Evolutionary conservation across 208 protist species (phyloP).

Genomic region (Endotrypanum monterogeii): DNA sequence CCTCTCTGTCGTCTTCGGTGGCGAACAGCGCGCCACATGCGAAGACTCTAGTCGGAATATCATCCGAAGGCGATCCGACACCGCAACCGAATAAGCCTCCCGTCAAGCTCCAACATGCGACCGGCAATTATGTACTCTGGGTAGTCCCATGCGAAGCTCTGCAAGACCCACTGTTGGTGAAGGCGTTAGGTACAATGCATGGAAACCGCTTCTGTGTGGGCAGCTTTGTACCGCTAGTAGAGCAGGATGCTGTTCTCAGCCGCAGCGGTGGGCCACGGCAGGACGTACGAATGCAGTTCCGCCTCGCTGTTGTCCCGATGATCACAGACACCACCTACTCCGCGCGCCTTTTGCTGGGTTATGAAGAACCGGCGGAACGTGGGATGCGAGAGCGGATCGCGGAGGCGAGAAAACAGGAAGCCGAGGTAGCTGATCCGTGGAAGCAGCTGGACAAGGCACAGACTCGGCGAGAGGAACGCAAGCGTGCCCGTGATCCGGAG

Average conservation of each 20-base stretch:
- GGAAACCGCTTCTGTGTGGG: slow-evolving; percentile 50
- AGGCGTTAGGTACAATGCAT: slow-evolving; percentile 40
- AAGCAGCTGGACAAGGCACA: slow-evolving; percentile 29
- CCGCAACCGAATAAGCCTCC: not conserved
- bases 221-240: slow-evolving; percentile 21
- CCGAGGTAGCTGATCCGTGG: slow-evolving; percentile 20
- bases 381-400: slow-evolving; percentile 22
- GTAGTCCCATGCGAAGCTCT: slow-evolving; percentile 31
- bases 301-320: slow-evolving; percentile 44
- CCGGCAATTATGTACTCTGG: slow-evolving; percentile 34
- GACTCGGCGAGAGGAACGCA: slow-evolving; percentile 16
- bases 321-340: slow-evolving; percentile 24
- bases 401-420: slow-evolving; percentile 24
- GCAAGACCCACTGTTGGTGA: slow-evolving; percentile 30
- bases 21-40: not conserved
- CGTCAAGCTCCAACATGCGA: slow-evolving; percentile 15
- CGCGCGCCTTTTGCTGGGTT: slow-evolving; percentile 39
- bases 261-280: slow-evolving; percentile 32
- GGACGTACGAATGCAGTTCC: slow-evolving; percentile 68
- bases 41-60: not conserved
- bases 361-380: slow-evolving; percentile 30
- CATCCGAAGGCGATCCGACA: not conserved
- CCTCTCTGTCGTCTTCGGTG: not conserved
- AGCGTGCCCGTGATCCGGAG: slow-evolving; percentile 23
- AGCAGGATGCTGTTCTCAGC: slow-evolving; percentile 27